Evolutionary conservation across 176 grass and related monocot species (phyloP), one percentile per base, ranked within the genome.

Genomic region (Ensete ventricosum): DNA sequence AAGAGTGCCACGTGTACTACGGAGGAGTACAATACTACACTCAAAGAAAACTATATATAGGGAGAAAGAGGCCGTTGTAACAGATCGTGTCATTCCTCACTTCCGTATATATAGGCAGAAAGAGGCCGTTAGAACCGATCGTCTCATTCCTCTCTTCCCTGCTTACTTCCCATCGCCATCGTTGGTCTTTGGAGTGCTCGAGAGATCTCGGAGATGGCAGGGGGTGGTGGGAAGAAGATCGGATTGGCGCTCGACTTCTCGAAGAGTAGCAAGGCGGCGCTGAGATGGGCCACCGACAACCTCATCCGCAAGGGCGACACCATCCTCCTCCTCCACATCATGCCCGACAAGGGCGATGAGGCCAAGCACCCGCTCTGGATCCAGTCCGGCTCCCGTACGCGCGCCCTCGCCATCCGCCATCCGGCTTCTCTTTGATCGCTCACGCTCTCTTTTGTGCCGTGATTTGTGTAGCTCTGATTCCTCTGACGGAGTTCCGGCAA

Each of bases 231-330:
- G 34, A 79, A 86, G 57, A 79, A 76, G 87, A 83, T 91, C 72
- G 92, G 88, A 58, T 79, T 92, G 64, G 86, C 88, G 49, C 84
- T 91, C 86, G 89, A 92, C 69, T 89, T 91, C 86, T 96, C 92
- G 53, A 23, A 71, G 22, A 96, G 92, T 82, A 96, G 92, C 92
- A 96, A 96, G 82, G 77, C 73, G 73, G 89, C 89, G 72, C 84
- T 92, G 60, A 9, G 17, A 19, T 96, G 92, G 92, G 80, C 92
- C 50, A 16, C 76, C 0, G 84, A 87, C 78, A 96, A 96, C 82
- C 83, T 96, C 2, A 62, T 62, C 22, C 73, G 74, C 77, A 80
- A 74, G 66, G 86, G 92, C 54, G 89, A 91, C 83, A 90, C 76
- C 10, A 60, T 96, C 74, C 55, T 85, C 82, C 74, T 96, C 64